phyloP scores from a whole-genome alignment of 1,284 basidiomycete species.

The Heterobasidion irregulare region DNA sequence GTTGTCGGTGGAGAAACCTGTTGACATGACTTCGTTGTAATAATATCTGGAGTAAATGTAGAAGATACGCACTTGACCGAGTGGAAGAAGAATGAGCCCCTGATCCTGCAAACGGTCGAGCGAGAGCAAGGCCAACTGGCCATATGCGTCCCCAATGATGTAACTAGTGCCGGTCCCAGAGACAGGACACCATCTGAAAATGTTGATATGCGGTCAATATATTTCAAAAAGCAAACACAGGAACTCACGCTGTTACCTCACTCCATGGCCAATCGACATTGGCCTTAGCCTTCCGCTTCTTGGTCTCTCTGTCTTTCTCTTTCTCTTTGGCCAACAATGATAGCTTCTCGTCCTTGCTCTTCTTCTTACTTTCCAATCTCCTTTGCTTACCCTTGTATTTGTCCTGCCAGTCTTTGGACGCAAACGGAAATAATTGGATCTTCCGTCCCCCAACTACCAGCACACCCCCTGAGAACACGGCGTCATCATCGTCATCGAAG shows the following conservation, averaged over 20 bases:
- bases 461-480: constrained; percentile 50
- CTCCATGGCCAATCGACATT: constrained; percentile 67
- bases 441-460: constrained; percentile 59
- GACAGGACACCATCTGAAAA: constrained; percentile 39
- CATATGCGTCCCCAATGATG: constrained; percentile 75
- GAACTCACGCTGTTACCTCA: constrained; percentile 50
- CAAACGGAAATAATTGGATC: constrained; percentile 51
- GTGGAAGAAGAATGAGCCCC: constrained; percentile 51
- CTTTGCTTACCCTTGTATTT: constrained; percentile 47
- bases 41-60: background rate
- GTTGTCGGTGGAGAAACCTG: constrained; percentile 74
- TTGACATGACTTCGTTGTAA: background rate
- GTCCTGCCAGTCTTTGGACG: constrained; percentile 34
- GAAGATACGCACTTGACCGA: constrained; percentile 59
- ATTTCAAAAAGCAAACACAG: background rate
- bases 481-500: constrained; percentile 16
- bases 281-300: constrained; percentile 42
- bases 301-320: constrained; percentile 43
- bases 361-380: constrained; percentile 38
- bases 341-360: constrained; percentile 30
- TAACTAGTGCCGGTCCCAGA: constrained; percentile 38
- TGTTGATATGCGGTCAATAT: constrained; percentile 5
- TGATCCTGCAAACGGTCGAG: constrained; percentile 37
- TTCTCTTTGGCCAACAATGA: constrained; percentile 40
- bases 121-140: constrained; percentile 60